Conservation (phyloP, 208 protist genomes). For the Wallacemonas sp. region DNA sequence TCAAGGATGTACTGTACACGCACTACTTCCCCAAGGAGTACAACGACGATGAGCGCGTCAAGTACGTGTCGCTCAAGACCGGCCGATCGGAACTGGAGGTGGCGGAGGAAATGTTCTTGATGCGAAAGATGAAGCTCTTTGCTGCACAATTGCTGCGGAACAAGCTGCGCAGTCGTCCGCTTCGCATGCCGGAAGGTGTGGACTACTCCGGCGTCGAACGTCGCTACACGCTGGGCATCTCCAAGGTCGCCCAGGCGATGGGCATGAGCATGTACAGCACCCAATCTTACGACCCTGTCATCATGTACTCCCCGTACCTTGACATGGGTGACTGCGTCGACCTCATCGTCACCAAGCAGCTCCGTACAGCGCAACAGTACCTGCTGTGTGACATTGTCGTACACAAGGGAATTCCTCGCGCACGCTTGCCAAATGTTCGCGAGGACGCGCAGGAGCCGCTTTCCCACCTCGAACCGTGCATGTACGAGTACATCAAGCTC, state of each 20-base stretch:
- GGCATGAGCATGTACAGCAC: conserved; percentile 89
- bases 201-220: conserved; percentile 85
- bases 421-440: conserved; percentile 56
- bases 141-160: conserved; percentile 78
- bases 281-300: conserved; percentile 66
- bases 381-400: conserved; percentile 80
- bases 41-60: conserved; percentile 82
- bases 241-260: conserved; percentile 82
- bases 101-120: conserved; percentile 86
- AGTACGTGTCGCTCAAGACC: conserved; percentile 82
- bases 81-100: conserved; percentile 73
- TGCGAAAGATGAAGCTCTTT: conserved; percentile 88
- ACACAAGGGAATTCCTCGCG: conserved; percentile 73
- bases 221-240: conserved; percentile 76
- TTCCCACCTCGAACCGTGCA: conserved; percentile 67
- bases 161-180: conserved; percentile 66
- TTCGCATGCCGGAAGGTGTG: conserved; percentile 77
- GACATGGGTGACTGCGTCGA: conserved; percentile 86
- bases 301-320: conserved; percentile 81
- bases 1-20: conserved; percentile 74
- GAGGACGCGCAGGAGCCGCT: conserved; percentile 68
- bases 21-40: conserved; percentile 84
- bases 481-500: conserved; percentile 87
- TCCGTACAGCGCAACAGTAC: conserved; percentile 81
- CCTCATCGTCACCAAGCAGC: conserved; percentile 80